Conservation (phyloP, 345 rosid species). For the Carallia brachiata region DNA sequence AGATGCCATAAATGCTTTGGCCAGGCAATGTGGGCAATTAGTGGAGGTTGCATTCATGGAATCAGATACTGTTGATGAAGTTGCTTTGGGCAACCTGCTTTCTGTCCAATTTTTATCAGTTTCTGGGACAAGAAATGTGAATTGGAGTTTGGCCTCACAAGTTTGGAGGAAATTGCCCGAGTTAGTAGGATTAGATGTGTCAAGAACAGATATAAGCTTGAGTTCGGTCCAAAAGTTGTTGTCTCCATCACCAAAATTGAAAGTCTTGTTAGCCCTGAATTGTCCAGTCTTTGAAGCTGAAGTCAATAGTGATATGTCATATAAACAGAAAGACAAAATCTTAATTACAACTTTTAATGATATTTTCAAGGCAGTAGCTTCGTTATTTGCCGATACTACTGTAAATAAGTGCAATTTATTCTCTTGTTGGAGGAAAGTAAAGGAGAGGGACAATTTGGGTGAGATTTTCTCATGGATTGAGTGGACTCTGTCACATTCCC, state of each 20-base stretch:
- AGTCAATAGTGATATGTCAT: neutral
- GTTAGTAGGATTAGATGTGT: conserved; percentile 33
- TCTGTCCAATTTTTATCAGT: conserved; percentile 32
- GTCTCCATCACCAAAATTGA: conserved; percentile 22
- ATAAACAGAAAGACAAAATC: conserved; percentile 27
- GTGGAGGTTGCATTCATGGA: conserved; percentile 33
- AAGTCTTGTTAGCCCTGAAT: conserved; percentile 28
- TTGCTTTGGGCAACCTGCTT: conserved; percentile 30
- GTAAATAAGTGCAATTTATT: conserved; percentile 9
- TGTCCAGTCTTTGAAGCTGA: conserved; percentile 36
- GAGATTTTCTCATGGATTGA: conserved; percentile 34
- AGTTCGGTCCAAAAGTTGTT: conserved; percentile 20
- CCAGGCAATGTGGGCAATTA: conserved; percentile 26
- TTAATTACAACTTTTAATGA: conserved; percentile 25
- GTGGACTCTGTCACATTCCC: conserved; percentile 39
- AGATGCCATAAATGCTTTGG: conserved; percentile 38
- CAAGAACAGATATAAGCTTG: conserved; percentile 35
- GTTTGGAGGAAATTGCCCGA: conserved; percentile 29
- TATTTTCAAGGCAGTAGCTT: conserved; percentile 24
- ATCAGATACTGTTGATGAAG: conserved; percentile 26
- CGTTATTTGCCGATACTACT: conserved; percentile 28
- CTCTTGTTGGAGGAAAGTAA: conserved; percentile 20
- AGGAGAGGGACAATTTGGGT: conserved; percentile 8
- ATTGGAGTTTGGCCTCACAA: conserved; percentile 32
- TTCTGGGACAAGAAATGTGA: conserved; percentile 38